phyloP scores from a whole-genome alignment of 2,329 filamentous ascomycete species.

The Didymella lethalis region DNA sequence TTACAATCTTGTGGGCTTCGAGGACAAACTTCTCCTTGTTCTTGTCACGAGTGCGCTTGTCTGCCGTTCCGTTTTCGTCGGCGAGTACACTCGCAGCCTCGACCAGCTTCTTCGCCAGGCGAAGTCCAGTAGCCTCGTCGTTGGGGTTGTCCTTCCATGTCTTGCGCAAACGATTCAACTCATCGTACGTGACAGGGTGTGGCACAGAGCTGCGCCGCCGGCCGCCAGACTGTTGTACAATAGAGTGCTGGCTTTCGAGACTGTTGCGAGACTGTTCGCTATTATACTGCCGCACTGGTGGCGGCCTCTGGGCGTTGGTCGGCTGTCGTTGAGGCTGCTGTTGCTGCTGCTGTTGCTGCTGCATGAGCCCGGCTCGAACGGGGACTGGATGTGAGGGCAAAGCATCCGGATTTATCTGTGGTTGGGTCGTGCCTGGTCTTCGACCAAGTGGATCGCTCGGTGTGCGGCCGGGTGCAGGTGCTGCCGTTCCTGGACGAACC shows the following conservation, averaged over 20 bases:
- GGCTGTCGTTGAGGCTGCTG: conserved; percentile 30
- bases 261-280: conserved; percentile 50
- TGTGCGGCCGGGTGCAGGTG: conserved; percentile 37
- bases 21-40: conserved; percentile 82
- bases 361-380: conserved; percentile 61
- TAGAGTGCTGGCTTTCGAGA: conserved; percentile 37
- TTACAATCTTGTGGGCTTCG: conserved; percentile 89
- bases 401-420: conserved; percentile 60
- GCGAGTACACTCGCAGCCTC: conserved; percentile 84
- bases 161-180: conserved; percentile 77
- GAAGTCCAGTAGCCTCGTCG: conserved; percentile 75
- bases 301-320: conserved; percentile 53
- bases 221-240: conserved; percentile 24
- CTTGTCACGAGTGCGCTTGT: conserved; percentile 68
- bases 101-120: conserved; percentile 81
- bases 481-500: conserved; percentile 44
- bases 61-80: conserved; percentile 75
- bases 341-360: conserved; percentile 19
- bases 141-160: conserved; percentile 73
- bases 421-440: conserved; percentile 52
- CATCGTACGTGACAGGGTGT: conserved; percentile 75
- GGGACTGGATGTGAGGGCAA: conserved; percentile 64
- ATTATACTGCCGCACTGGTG: conserved; percentile 63
- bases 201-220: conserved; percentile 33
- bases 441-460: conserved; percentile 41